These are phyloP conservation scores for Clathrus columnatus DNA, from an alignment of 768 basidiomycete genomes.

Conservation along the genomic window DNA sequence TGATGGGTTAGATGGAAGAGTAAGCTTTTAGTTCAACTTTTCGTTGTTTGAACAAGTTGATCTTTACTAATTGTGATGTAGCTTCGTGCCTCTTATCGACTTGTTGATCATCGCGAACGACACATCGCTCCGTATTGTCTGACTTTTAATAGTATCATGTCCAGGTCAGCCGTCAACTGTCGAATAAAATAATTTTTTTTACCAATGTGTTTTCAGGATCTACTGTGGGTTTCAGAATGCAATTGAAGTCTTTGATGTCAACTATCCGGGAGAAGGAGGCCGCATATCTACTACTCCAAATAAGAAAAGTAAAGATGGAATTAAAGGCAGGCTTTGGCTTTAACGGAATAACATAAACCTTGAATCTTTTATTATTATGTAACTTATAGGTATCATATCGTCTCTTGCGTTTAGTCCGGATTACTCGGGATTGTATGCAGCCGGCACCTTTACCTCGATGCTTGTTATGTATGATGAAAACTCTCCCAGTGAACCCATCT, in stretches of 20 bases:
- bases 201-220: conserved; percentile 35
- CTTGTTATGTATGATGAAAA: conserved; percentile 62
- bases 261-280: conserved; percentile 61
- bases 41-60: neutral
- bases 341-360: neutral
- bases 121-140: conserved; percentile 81
- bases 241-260: conserved; percentile 78
- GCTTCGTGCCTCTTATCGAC: conserved; percentile 86
- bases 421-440: conserved; percentile 60
- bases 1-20: conserved; percentile 70
- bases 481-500: conserved; percentile 42
- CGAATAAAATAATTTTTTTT: neutral
- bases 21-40: conserved; percentile 26
- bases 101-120: conserved; percentile 90
- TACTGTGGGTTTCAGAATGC: conserved; percentile 85
- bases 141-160: conserved; percentile 60
- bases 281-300: conserved; percentile 63
- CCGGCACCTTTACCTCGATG: conserved; percentile 62
- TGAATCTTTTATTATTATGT: conserved; percentile 6
- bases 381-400: conserved; percentile 68
- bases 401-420: conserved; percentile 70
- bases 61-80: conserved; percentile 23
- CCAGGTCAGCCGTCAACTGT: conserved; percentile 39
- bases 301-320: conserved; percentile 72
- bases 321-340: conserved; percentile 59